A percentile compares a stretch with the other conserved stretches of the same genome.
phyloP scores from a whole-genome alignment of 352 stramenopile species.

The Thalassiosira ordinaria region DNA sequence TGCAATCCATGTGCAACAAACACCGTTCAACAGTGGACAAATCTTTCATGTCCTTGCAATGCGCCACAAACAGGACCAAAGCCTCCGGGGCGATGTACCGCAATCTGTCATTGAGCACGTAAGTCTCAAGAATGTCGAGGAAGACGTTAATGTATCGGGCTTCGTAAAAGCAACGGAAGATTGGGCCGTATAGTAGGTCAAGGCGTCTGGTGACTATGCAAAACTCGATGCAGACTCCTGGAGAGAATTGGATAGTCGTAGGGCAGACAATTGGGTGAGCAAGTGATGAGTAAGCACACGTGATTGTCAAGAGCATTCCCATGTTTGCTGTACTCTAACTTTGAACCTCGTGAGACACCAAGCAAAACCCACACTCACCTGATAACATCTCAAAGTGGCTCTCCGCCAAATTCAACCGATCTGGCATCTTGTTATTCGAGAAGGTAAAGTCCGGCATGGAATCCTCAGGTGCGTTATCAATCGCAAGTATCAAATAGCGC shows the following conservation, averaged over 20 bases:
- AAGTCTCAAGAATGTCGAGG: slow-evolving; percentile 92
- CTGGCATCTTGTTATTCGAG: slow-evolving; percentile 3
- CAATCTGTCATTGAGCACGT: slow-evolving; percentile 93
- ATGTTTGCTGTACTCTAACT: too few species aligned
- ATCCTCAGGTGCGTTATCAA: slow-evolving; percentile 84
- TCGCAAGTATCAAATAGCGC: slow-evolving; percentile 83
- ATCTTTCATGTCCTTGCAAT: slow-evolving; percentile 90
- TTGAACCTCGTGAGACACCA: too few species aligned
- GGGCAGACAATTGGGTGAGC: too few species aligned
- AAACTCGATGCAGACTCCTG: slow-evolving; percentile 94
- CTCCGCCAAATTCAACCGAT: slow-evolving; percentile 88
- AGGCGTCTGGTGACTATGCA: slow-evolving; percentile 89
- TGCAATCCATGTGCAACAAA: slow-evolving; percentile 93
- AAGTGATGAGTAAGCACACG: too few species aligned
- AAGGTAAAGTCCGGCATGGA: slow-evolving; percentile 14
- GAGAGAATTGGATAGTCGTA: background rate
- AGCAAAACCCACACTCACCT: too few species aligned
- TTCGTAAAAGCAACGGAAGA: slow-evolving; percentile 77
- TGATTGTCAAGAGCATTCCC: too few species aligned
- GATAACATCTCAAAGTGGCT: slow-evolving; percentile 96
- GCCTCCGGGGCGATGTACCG: slow-evolving; percentile 90
- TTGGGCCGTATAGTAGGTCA: slow-evolving; percentile 78
- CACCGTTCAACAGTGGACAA: slow-evolving; percentile 90
- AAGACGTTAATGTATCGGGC: slow-evolving; percentile 89
- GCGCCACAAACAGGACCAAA: slow-evolving; percentile 92